Evolutionary conservation across 2,329 filamentous ascomycete species (phyloP).

Genomic region (Beauveria australis): DNA sequence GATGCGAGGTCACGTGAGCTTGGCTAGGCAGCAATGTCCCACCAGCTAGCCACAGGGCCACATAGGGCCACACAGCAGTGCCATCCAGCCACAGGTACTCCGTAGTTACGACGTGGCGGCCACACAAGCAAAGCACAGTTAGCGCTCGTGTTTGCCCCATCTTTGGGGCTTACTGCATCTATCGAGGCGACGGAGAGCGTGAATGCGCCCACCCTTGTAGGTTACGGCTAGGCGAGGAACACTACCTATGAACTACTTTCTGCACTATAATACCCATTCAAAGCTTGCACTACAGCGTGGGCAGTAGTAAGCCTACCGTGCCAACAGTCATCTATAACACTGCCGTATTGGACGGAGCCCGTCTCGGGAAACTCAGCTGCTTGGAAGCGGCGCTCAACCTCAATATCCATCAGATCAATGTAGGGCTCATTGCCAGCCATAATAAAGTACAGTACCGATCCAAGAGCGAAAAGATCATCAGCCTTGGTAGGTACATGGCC

Average conservation of each 20-base stretch:
- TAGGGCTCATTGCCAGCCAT: constrained; percentile 25
- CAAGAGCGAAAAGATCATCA: constrained; percentile 25
- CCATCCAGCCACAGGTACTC: background rate
- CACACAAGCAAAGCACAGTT: too few species aligned
- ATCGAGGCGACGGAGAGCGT: too few species aligned
- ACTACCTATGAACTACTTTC: background rate
- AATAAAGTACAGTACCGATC: constrained; percentile 27
- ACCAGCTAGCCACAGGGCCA: background rate
- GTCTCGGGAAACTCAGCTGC: background rate
- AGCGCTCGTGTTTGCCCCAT: too few species aligned
- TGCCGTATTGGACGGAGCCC: background rate
- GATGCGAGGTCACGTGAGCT: constrained; percentile 3
- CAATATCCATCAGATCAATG: constrained; percentile 19
- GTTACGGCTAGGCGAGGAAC: background rate
- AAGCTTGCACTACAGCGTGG: background rate
- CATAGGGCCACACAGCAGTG: too few species aligned
- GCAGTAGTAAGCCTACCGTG: background rate
- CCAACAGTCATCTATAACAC: background rate
- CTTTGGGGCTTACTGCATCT: too few species aligned
- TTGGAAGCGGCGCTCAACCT: constrained; percentile 16
- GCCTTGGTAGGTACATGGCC: constrained; percentile 17
- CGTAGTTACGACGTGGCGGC: too few species aligned
- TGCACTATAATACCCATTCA: background rate
- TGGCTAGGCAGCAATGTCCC: background rate
- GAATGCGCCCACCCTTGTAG: too few species aligned